Evolutionary conservation across 306 rosid genomes (phyloP), one percentile per base, ranked within the genome.

Genomic region (Fragaria iinumae): DNA sequence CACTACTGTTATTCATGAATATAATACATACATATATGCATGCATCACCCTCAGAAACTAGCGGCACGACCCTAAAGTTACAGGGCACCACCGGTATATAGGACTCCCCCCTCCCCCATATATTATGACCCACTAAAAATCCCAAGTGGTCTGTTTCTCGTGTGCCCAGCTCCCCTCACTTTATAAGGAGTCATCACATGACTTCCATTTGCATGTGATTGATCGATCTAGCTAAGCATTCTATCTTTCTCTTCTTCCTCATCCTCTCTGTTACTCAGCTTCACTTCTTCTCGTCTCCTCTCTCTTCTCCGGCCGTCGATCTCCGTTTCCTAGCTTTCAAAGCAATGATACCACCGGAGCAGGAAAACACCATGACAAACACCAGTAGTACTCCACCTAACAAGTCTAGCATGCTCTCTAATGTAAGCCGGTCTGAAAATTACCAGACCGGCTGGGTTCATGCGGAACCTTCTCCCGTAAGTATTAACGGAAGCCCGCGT

Each of bases 271-370:
- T 13, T 14, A 4, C 9, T 45, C 10, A 2, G 3, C 41, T 45
- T 45, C 49, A 11, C 49, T 60, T 29, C 66, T 60, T 27, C 36
- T 21, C 16, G 6, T 57, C 66, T 25, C 65, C 23, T 21, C 8
- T 27, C 39, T 8, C 36, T 11, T 64, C 23, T 38, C 41, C 41
- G 41, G 36, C 36, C 4, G 36, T 32, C 41, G 1, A 5, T 45
- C 48, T 62, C 18, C 10, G 16, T 29, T 27, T 32, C 67, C 6
- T 29, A 13, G 39, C 36, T 62, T 12, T 12, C 1, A 16, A 8
- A 44, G 38, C 48, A 32, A 92, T 92, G 96, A 92, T 90, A 91
- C 96, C 97, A 65, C 96, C 95, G 20, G 89, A 86, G 85, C 97
- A 90, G 81, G 93, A 92, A 83, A 88, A 87, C 38, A 67, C 41